These are phyloP conservation scores for Penicillium sp. DNA, from an alignment of 2,329 filamentous ascomycete species.

Conservation along the genomic window DNA sequence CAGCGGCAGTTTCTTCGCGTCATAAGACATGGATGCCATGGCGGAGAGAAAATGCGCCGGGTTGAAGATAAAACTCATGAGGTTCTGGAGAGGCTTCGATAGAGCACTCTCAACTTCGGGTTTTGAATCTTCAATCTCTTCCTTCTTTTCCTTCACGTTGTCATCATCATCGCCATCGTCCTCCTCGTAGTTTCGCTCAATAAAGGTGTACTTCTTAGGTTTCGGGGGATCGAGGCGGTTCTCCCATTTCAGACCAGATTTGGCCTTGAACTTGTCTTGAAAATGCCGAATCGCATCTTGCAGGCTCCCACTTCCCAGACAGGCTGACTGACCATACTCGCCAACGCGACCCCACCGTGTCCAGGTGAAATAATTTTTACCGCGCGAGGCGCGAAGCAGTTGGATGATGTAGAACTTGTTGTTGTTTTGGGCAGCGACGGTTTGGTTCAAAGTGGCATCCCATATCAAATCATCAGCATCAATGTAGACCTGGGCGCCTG, in stretches of 20 bases:
- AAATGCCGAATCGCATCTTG: constrained; percentile 44
- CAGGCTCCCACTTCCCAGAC: constrained; percentile 39
- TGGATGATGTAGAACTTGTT: constrained; percentile 82
- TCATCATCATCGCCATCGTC: constrained; percentile 53
- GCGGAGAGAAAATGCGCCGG: constrained; percentile 62
- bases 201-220: constrained; percentile 65
- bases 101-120: constrained; percentile 55
- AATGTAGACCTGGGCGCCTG: constrained; percentile 55
- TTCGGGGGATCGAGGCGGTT: constrained; percentile 49
- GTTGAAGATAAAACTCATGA: constrained; percentile 84
- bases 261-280: constrained; percentile 55
- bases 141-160: constrained; percentile 29
- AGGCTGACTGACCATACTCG: constrained; percentile 46
- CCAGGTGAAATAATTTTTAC: constrained; percentile 56
- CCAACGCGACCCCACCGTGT: constrained; percentile 77
- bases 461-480: constrained; percentile 64
- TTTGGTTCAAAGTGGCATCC: constrained; percentile 75
- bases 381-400: constrained; percentile 42
- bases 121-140: constrained; percentile 33
- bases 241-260: constrained; percentile 51
- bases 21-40: constrained; percentile 43
- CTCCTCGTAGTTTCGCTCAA: constrained; percentile 71
- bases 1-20: constrained; percentile 66
- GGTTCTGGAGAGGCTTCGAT: constrained; percentile 55
- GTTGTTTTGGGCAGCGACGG: constrained; percentile 66